Evolutionary conservation across 768 basidiomycete genomes (phyloP), one percentile per base, ranked within the genome.

Genomic region (Lactarius hatsudake): DNA sequence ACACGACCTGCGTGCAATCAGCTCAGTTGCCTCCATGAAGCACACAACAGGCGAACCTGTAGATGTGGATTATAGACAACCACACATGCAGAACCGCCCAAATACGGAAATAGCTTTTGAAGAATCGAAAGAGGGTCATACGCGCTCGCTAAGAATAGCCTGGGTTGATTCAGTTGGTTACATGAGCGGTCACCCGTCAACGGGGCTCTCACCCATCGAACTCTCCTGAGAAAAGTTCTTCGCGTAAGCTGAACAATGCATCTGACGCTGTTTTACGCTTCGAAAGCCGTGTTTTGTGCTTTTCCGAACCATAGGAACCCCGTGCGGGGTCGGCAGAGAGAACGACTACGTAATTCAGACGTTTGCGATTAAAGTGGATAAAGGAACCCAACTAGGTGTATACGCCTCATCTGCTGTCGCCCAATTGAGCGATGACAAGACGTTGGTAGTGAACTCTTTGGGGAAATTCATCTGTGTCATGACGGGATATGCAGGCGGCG

Each of bases 401-500:
- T 95, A 91, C 23, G 87, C 85, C 73, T 89, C 87, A 64, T 93
- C 87, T 18, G 89, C 87, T 13, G 92, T 90, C 28, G 92, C 91
- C 96, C 96, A 99, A 75, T 97, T 97, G 23, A 98, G 77, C 0
- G 87, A 86, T 2, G 83, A 79, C 64, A 93, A 78, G 13, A 88
- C 81, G 5, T 83, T 76, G 20, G 82, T 79, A n/a, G 82, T 73
- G 13, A 78, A 73, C 54, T 84, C 81, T 45, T 83, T 79, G 17
- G 84, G 79, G 73, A 95, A 94, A 78, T 98, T 98, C 93, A 98
- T 94, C 66, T 89, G 81, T 3, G 81, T 79, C 74, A 94, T 76
- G 26, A 94, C 84, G 15, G 92, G 91, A 76, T 93, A 96, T 51
- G 94, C 90, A 8, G 97, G 96, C 6, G 96, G 95, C 15, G 91